phyloP scores from a whole-genome alignment of 2,329 filamentous ascomycete genomes.

The Pseudohalonectria lignicola region DNA sequence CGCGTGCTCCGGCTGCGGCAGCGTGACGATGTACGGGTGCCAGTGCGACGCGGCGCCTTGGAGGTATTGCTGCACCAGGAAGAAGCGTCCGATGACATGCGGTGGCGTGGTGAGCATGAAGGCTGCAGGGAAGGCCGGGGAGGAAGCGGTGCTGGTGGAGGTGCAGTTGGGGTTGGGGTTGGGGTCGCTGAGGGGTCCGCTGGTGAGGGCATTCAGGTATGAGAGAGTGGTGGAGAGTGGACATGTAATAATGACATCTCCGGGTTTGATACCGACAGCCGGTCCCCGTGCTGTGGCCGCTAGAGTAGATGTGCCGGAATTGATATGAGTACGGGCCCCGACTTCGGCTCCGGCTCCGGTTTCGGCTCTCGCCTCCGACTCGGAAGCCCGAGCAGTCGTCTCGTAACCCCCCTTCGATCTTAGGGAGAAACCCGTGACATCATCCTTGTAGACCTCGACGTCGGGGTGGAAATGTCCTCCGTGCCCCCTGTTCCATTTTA shows the following conservation, averaged over 20 bases:
- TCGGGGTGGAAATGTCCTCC: slow-evolving; percentile 37
- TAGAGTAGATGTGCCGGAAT: background rate
- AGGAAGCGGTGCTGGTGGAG: slow-evolving; percentile 4
- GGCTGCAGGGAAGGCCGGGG: slow-evolving; percentile 27
- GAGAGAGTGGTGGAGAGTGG: slow-evolving; percentile 44
- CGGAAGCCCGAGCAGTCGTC: no score
- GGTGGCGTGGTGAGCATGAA: slow-evolving; percentile 41
- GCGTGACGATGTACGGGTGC: slow-evolving; percentile 54
- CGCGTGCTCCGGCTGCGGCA: slow-evolving; percentile 49
- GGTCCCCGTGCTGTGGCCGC: background rate
- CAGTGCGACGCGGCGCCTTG: slow-evolving; percentile 48
- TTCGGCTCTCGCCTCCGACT: no score
- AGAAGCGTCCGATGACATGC: slow-evolving; percentile 55
- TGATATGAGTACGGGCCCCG: no score
- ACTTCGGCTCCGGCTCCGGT: slow-evolving; percentile 7
- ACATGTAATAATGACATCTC: slow-evolving; percentile 37
- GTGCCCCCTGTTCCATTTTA: slow-evolving; percentile 35
- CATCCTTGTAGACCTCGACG: slow-evolving; percentile 41
- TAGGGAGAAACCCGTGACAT: slow-evolving; percentile 41
- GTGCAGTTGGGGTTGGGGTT: slow-evolving; percentile 5
- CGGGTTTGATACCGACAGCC: slow-evolving; percentile 14
- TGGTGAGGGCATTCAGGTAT: slow-evolving; percentile 41
- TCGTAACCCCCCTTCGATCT: no score
- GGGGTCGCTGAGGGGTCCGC: slow-evolving; percentile 14
- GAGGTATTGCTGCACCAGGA: slow-evolving; percentile 58